Conservation (phyloP, 495 filamentous ascomycete genomes). For the Aspergillus campestris region DNA sequence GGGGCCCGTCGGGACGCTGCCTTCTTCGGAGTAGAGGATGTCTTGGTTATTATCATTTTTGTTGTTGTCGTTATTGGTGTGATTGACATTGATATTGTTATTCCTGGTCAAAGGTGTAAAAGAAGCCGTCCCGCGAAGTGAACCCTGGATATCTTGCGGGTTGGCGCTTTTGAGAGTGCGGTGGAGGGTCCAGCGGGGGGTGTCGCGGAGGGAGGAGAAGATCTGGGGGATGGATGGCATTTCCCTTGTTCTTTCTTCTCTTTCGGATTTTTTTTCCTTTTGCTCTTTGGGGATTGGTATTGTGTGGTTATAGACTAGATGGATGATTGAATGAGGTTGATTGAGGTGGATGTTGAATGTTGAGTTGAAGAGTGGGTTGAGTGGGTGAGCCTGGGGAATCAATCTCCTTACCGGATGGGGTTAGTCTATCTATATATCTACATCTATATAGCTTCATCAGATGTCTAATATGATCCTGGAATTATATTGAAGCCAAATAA, state of each 20-base stretch:
- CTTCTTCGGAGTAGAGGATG: constrained; percentile 39
- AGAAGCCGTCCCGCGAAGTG: constrained; percentile 31
- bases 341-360: too few relatives aligned
- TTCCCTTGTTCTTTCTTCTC: background rate
- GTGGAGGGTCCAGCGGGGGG: constrained; percentile 27
- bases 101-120: constrained; percentile 24
- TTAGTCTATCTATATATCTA: too few relatives aligned
- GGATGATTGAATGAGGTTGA: too few relatives aligned
- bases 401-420: too few relatives aligned
- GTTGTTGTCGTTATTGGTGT: background rate
- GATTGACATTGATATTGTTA: background rate
- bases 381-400: too few relatives aligned
- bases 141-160: constrained; percentile 32
- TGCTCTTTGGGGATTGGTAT: background rate
- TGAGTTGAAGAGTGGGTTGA: too few relatives aligned
- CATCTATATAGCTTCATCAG: too few relatives aligned
- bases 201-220: constrained; percentile 25
- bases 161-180: constrained; percentile 38
- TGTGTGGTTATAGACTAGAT: background rate
- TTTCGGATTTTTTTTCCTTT: background rate
- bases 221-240: constrained; percentile 8
- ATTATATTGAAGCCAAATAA: too few relatives aligned
- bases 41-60: constrained; percentile 9
- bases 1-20: constrained; percentile 25
- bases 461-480: too few relatives aligned